Conservation (phyloP, 2,329 filamentous ascomycete genomes). For the Talaromyces funiculosus region DNA sequence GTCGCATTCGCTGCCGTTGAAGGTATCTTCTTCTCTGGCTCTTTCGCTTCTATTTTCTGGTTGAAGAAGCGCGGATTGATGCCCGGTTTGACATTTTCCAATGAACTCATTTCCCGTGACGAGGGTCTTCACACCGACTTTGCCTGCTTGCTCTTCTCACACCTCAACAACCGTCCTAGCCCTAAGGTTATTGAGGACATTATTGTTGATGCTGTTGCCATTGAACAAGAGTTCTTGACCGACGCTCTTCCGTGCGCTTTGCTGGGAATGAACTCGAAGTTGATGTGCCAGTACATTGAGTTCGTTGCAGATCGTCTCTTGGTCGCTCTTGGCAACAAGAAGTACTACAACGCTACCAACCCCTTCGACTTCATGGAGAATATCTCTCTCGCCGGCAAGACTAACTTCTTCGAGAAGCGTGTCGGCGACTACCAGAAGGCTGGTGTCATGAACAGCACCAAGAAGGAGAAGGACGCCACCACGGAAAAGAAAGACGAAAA, state of each 20-base stretch:
- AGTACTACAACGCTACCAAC: constrained; percentile 87
- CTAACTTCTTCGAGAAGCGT: constrained; percentile 99
- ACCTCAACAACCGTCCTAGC: constrained; percentile 84
- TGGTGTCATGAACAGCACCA: constrained; percentile 91
- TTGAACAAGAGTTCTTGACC: constrained; percentile 97
- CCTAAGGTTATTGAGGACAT: constrained; percentile 76
- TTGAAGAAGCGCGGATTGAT: constrained; percentile 99
- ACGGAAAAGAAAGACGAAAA: constrained; percentile 31
- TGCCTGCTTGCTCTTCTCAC: constrained; percentile 94
- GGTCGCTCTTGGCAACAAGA: constrained; percentile 85
- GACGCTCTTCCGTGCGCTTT: constrained; percentile 89
- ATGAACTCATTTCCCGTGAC: constrained; percentile 98
- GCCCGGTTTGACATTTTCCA: constrained; percentile 97
- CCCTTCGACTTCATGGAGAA: constrained; percentile 99
- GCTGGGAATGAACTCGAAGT: constrained; percentile 91
- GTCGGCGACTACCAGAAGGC: constrained; percentile 99
- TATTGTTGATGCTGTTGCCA: constrained; percentile 87
- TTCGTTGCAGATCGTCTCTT: constrained; percentile 96
- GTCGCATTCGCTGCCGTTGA: constrained; percentile 97
- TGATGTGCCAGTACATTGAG: constrained; percentile 99
- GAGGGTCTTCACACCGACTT: constrained; percentile 99
- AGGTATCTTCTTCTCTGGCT: constrained; percentile 99
- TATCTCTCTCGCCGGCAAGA: constrained; percentile 97
- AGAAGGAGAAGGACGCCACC: constrained; percentile 57
- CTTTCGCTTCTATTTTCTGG: constrained; percentile 99